phyloP scores from a whole-genome alignment of 2,329 filamentous ascomycete species.

The Aspergillus luchuensis region DNA sequence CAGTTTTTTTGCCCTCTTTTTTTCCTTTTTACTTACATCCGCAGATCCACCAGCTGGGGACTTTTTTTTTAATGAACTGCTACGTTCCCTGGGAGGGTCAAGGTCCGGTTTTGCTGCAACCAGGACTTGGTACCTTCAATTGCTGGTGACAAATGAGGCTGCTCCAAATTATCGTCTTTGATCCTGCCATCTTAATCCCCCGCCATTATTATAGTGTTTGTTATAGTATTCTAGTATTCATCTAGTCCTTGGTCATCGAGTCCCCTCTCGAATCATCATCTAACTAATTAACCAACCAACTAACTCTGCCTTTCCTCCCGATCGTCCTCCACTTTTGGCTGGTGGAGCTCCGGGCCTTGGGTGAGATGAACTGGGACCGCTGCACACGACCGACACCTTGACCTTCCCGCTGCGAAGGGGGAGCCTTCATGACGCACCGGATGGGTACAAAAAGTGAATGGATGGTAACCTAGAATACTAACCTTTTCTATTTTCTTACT shows the following conservation, averaged over 20 bases:
- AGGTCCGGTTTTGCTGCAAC: conserved; percentile 7
- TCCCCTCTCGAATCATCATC: conserved; percentile 9
- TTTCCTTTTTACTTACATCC: conserved; percentile 27
- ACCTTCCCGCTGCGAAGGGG: background rate
- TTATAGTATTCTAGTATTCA: too few species aligned
- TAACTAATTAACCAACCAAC: background rate
- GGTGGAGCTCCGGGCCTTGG: conserved; percentile 3
- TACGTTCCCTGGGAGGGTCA: background rate
- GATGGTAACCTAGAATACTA: background rate
- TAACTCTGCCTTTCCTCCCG: conserved; percentile 7
- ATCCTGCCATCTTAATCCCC: background rate
- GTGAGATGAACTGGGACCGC: conserved; percentile 2
- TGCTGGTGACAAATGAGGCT: conserved; percentile 3
- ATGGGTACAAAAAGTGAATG: background rate
- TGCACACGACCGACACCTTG: background rate
- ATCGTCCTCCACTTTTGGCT: conserved; percentile 13
- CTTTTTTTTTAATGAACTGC: conserved; percentile 10
- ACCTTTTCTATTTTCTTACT: background rate
- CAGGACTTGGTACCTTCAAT: background rate
- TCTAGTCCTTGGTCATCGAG: background rate
- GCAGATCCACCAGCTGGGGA: conserved; percentile 32
- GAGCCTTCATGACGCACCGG: background rate
- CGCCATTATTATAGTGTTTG: background rate
- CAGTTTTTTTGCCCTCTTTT: conserved; percentile 22
- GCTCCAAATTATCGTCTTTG: background rate